These are phyloP conservation scores for Citropsis articulata DNA, from an alignment of 345 rosid genomes.

Conservation along the genomic window DNA sequence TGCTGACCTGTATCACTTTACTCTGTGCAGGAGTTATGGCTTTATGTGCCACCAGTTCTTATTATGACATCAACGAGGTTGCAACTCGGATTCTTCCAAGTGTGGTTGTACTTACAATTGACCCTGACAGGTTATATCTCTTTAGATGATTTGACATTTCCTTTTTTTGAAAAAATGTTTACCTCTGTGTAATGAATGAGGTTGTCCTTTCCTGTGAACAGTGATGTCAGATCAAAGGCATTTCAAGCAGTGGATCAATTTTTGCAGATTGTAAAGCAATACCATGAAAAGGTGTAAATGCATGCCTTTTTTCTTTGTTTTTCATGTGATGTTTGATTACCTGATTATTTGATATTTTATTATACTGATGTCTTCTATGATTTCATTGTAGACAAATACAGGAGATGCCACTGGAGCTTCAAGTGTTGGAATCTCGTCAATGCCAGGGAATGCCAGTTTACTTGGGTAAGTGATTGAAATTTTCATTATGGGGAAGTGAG, in stretches of 20 bases:
- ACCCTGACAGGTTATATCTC: slow-evolving; percentile 75
- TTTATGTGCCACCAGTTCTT: slow-evolving; percentile 89
- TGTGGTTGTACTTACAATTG: slow-evolving; percentile 83
- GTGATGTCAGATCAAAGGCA: slow-evolving; percentile 93
- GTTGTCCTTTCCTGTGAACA: slow-evolving; percentile 34
- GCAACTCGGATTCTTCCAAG: slow-evolving; percentile 94
- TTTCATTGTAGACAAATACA: slow-evolving; percentile 40
- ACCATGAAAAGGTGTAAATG: slow-evolving; percentile 67
- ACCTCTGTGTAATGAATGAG: slow-evolving; percentile 2
- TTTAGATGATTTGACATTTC: not conserved
- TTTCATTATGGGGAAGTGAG: not conserved
- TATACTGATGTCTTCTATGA: slow-evolving; percentile 16
- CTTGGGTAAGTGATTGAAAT: slow-evolving; percentile 64
- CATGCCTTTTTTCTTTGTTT: not conserved
- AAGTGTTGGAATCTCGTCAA: slow-evolving; percentile 57
- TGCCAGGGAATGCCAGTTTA: slow-evolving; percentile 84
- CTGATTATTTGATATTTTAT: not conserved
- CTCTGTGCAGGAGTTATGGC: slow-evolving; percentile 82
- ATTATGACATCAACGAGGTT: slow-evolving; percentile 80
- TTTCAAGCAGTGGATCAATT: slow-evolving; percentile 95
- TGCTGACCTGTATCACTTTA: slow-evolving; percentile 13
- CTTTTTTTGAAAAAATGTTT: not conserved
- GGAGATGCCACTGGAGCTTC: slow-evolving; percentile 54
- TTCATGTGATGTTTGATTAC: not conserved
- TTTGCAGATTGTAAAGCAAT: slow-evolving; percentile 79